phyloP scores from a whole-genome alignment of 768 basidiomycete genomes.

The Podaxis pistillaris region DNA sequence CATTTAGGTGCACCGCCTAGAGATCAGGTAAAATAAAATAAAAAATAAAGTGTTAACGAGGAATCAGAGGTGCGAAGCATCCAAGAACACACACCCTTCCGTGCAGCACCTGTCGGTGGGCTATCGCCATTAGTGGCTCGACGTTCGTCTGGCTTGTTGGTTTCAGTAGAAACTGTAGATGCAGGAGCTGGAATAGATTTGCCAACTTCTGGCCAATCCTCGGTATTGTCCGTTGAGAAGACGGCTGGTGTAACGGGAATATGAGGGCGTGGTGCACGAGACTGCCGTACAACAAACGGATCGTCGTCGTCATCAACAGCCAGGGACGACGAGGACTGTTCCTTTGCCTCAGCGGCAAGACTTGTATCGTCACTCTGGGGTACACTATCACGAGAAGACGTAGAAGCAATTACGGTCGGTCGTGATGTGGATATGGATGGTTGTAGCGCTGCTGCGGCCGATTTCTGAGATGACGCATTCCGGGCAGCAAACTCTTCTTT shows the following conservation, averaged over 20 bases:
- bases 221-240: background rate
- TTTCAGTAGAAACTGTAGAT: background rate
- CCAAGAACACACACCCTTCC: conserved; percentile 2
- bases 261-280: conserved; percentile 7
- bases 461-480: conserved; percentile 14
- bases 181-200: conserved; percentile 16
- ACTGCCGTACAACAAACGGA: conserved; percentile 3
- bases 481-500: conserved; percentile 26
- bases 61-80: background rate
- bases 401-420: background rate
- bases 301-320: conserved; percentile 12
- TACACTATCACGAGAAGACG: background rate
- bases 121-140: conserved; percentile 3
- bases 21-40: background rate
- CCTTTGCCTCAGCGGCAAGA: conserved; percentile 20
- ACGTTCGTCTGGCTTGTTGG: conserved; percentile 1
- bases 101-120: background rate
- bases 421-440: conserved; percentile 8
- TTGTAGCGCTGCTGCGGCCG: conserved; percentile 5
- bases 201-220: conserved; percentile 23
- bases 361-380: background rate
- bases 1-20: conserved; percentile 10
- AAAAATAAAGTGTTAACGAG: background rate
- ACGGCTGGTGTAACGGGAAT: conserved; percentile 7
- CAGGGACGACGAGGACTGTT: conserved; percentile 20